Conservation (phyloP, 129 eudicot genomes). For the Artemisia tridentata region DNA sequence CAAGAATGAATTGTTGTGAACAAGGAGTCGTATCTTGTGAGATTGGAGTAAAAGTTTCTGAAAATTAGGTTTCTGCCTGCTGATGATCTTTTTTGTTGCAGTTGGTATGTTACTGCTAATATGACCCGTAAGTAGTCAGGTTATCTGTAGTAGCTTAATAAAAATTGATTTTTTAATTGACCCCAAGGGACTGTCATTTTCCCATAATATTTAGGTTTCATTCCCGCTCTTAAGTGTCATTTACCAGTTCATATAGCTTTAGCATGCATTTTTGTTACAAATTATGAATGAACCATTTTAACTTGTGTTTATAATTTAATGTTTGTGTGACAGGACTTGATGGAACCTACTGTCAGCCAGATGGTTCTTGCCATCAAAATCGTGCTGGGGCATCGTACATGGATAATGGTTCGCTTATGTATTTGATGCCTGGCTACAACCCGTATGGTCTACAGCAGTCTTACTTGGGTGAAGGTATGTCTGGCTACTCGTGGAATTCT, state of each 20-base stretch:
- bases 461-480: slow-evolving; percentile 45
- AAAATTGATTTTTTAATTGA: too few species aligned
- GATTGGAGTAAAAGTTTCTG: too few species aligned
- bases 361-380: slow-evolving; percentile 39
- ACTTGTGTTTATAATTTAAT: neutral
- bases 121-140: too few species aligned
- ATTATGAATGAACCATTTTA: neutral
- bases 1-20: too few species aligned
- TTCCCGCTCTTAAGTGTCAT: too few species aligned
- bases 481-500: slow-evolving; percentile 51
- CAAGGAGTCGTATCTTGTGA: too few species aligned
- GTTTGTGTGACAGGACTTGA: slow-evolving; percentile 43
- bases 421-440: slow-evolving; percentile 56
- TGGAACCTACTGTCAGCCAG: slow-evolving; percentile 36
- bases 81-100: too few species aligned
- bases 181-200: too few species aligned
- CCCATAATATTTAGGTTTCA: too few species aligned
- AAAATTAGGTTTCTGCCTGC: too few species aligned
- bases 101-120: too few species aligned
- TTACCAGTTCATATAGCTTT: neutral
- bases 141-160: too few species aligned
- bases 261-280: neutral
- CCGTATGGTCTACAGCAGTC: slow-evolving; percentile 48
- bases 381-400: slow-evolving; percentile 42
- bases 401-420: slow-evolving; percentile 47